Base-by-base conservation (phyloP, 106 monocot genomes). In the Phalaenopsis aphrodite region DNA sequence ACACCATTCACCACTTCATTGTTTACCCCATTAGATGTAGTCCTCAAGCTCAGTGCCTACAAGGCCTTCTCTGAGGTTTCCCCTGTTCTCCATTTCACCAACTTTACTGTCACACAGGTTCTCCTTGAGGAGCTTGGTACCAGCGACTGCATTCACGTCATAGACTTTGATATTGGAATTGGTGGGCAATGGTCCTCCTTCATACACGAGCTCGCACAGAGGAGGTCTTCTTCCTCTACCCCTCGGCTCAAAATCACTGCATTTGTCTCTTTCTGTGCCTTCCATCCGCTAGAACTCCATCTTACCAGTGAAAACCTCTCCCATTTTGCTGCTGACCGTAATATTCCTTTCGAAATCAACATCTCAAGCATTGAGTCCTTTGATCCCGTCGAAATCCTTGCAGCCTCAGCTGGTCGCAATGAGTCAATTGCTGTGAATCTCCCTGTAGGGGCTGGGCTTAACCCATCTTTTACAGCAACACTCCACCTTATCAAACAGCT, bases 161-260 rank as follows among this genome's bases (percentile, higher is more conserved):
- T 98, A 6, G 98, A 98, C 80, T 98, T 94, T 75, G 98, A 98
- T 68, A 89, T 98, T 56, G 94, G 92, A 0, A 72, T 94, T 5
- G 94, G 98, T 10, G 91, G 94, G 15, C 94, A 94, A 76, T 98
- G 98, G 94, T 85, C 98, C 5, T 92, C 98, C 12, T 91, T 98
- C 86, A 85, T 98, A 84, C 94, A 94, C 57, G 96, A 94, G 83
- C 82, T 97, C 8, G 90, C 94, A 19, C 92, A 90, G 78, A 78
- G 94, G 19, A 78, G 94, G 38, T 56, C 83, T 75, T 39, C 69
- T 0, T 55, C 75, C 10, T 24, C 84, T 3, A 4, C 75, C 1
- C 89, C 87, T 1, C 76, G 76, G 41, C 84, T 94, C 14, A 98
- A 88, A 77, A 81, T 98, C 81, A 94, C 98, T 0, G 94, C 92